Conservation (phyloP, 352 stramenopile species). For the Phytophthora quininea region DNA sequence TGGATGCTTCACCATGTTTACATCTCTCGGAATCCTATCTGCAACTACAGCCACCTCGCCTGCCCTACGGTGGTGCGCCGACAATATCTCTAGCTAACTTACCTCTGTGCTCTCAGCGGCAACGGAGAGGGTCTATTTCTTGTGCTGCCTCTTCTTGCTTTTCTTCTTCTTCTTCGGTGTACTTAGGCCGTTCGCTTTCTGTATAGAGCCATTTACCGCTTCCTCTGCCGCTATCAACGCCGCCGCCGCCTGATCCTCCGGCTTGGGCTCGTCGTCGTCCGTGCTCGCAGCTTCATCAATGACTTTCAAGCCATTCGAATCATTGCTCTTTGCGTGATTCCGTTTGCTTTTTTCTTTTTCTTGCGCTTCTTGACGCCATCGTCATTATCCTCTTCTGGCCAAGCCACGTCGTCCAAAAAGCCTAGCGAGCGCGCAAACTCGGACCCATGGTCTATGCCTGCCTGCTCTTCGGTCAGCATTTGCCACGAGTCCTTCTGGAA, state of each 20-base stretch:
- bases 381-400: constrained; percentile 64
- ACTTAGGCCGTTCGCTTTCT: constrained; percentile 29
- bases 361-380: constrained; percentile 76
- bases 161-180: constrained; percentile 60
- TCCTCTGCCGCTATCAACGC: constrained; percentile 38
- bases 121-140: constrained; percentile 49
- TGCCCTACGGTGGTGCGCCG: constrained; percentile 11
- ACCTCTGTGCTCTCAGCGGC: constrained; percentile 17
- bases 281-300: constrained; percentile 26
- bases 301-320: constrained; percentile 14
- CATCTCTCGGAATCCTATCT: constrained; percentile 9
- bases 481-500: constrained; percentile 75
- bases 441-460: constrained; percentile 82
- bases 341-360: constrained; percentile 75
- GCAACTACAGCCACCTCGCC: constrained; percentile 9
- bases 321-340: constrained; percentile 25
- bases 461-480: constrained; percentile 56
- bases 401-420: constrained; percentile 87
- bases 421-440: constrained; percentile 81
- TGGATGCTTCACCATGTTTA: neutral
- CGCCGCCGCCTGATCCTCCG: constrained; percentile 32
- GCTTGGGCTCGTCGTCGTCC: constrained; percentile 29
- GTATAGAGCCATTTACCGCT: constrained; percentile 34
- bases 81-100: constrained; percentile 34
- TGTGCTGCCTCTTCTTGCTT: constrained; percentile 46